phyloP scores from a whole-genome alignment of 192 early-diverging fungal species.

The Rhizoclosmatium globosum region DNA sequence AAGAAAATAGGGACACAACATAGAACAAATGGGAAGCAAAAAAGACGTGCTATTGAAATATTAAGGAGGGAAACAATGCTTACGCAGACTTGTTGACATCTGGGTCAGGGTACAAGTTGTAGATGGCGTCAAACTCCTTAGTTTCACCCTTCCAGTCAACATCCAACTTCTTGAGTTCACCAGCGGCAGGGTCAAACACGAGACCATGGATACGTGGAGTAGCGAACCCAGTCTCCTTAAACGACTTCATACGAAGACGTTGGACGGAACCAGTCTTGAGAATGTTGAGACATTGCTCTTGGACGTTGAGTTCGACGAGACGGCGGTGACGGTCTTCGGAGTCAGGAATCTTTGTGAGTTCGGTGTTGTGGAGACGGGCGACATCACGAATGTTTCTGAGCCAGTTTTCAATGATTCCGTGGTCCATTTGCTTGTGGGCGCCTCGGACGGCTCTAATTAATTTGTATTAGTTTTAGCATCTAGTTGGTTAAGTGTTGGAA shows the following conservation, averaged over 20 bases:
- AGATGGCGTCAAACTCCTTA: slow-evolving; percentile 37
- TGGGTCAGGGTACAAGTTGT: slow-evolving; percentile 29
- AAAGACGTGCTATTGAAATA: not conserved
- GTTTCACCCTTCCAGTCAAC: slow-evolving; percentile 31
- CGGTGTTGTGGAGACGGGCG: slow-evolving; percentile 65
- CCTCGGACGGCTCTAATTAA: slow-evolving; percentile 20
- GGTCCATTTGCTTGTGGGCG: slow-evolving; percentile 34
- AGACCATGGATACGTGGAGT: slow-evolving; percentile 24
- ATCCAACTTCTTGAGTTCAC: slow-evolving; percentile 27
- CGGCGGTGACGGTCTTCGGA: slow-evolving; percentile 42
- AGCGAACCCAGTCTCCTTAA: slow-evolving; percentile 21
- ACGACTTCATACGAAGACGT: slow-evolving; percentile 3
- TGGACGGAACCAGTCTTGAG: slow-evolving; percentile 34
- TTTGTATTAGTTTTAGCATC: too few relatives aligned
- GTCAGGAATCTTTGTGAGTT: slow-evolving; percentile 52
- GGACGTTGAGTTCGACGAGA: slow-evolving; percentile 69
- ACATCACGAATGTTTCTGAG: slow-evolving; percentile 86
- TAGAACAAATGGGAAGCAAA: not conserved
- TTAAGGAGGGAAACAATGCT: too few relatives aligned
- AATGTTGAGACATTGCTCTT: slow-evolving; percentile 32
- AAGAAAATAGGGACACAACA: too few relatives aligned
- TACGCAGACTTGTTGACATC: too few relatives aligned
- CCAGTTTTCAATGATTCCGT: slow-evolving; percentile 87
- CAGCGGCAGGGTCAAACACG: slow-evolving; percentile 30
- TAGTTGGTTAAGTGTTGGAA: too few relatives aligned